Evolutionary conservation across 495 filamentous ascomycete genomes (phyloP).

Genomic region (Saxophila tyrrhenica): DNA sequence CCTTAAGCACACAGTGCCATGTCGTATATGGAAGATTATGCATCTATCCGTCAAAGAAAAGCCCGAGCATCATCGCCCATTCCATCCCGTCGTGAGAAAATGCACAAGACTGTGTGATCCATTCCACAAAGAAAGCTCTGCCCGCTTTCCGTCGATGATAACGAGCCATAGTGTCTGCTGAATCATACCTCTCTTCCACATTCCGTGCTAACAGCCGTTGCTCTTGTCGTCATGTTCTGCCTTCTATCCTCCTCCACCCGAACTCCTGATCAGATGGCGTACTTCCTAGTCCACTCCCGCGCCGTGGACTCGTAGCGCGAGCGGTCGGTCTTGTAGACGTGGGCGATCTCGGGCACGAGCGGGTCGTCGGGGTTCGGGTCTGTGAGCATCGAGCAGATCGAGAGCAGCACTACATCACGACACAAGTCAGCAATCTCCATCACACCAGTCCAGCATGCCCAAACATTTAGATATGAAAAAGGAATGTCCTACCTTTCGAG

Average conservation of each 20-base stretch:
- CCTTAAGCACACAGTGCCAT: not conserved
- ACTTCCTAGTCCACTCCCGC: conserved; percentile 97
- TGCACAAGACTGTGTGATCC: no score
- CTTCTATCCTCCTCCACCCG: not conserved
- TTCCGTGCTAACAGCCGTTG: no score
- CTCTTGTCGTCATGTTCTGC: not conserved
- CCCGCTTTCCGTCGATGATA: no score
- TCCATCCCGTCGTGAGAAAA: not conserved
- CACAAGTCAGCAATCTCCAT: not conserved
- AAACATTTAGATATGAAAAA: not conserved
- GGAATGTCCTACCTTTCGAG: conserved; percentile 66
- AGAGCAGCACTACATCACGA: conserved; percentile 65
- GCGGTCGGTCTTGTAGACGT: conserved; percentile 99
- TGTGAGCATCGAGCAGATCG: conserved; percentile 99
- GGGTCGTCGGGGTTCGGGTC: conserved; percentile 99
- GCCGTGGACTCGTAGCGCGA: conserved; percentile 91
- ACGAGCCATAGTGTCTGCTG: no score
- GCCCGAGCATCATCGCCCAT: not conserved
- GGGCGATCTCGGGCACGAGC: conserved; percentile 94
- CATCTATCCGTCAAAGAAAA: not conserved
- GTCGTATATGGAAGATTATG: not conserved
- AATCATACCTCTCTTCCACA: no score
- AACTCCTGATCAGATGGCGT: conserved; percentile 57
- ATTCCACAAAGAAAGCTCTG: no score
- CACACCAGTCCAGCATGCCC: not conserved